Evolutionary conservation across 148 eudicot species (phyloP).

Genomic region (Gaultheria prostrata): DNA sequence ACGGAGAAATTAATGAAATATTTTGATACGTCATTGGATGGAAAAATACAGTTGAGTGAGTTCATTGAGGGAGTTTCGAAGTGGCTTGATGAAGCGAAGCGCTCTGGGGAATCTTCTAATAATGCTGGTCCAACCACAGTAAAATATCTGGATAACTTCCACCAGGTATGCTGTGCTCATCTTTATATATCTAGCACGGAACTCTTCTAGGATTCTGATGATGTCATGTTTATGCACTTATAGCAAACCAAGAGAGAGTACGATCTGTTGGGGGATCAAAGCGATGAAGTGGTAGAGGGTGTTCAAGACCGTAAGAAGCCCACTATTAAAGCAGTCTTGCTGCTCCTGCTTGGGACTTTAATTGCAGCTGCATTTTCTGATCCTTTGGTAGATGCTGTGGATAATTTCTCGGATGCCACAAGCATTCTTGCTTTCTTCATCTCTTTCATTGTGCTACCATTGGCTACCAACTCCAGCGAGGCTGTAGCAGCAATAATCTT

Average conservation of each 20-base stretch:
- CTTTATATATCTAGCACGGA: background rate
- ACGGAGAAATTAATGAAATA: conserved; percentile 57
- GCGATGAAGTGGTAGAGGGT: conserved; percentile 32
- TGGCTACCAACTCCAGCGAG: conserved; percentile 94
- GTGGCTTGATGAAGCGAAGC: conserved; percentile 48
- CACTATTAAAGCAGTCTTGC: conserved; percentile 48
- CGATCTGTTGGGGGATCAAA: conserved; percentile 27
- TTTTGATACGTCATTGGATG: conserved; percentile 55
- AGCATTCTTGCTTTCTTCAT: conserved; percentile 89
- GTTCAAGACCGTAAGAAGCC: conserved; percentile 30
- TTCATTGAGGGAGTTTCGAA: conserved; percentile 52
- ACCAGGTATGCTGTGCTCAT: conserved; percentile 26
- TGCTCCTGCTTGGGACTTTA: conserved; percentile 57
- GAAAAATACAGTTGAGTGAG: conserved; percentile 38
- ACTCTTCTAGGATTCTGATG: background rate
- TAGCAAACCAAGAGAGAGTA: conserved; percentile 39
- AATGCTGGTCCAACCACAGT: conserved; percentile 18
- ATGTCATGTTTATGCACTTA: conserved; percentile 4
- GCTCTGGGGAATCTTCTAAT: conserved; percentile 21
- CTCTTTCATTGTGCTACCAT: conserved; percentile 76
- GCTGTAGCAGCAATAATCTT: conserved; percentile 89
- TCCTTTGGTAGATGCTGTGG: conserved; percentile 86
- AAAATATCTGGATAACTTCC: conserved; percentile 30
- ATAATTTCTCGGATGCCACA: conserved; percentile 76
- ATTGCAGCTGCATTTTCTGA: conserved; percentile 87